phyloP scores from a whole-genome alignment of 768 basidiomycete species.

The Agrocybe chaxingu region DNA sequence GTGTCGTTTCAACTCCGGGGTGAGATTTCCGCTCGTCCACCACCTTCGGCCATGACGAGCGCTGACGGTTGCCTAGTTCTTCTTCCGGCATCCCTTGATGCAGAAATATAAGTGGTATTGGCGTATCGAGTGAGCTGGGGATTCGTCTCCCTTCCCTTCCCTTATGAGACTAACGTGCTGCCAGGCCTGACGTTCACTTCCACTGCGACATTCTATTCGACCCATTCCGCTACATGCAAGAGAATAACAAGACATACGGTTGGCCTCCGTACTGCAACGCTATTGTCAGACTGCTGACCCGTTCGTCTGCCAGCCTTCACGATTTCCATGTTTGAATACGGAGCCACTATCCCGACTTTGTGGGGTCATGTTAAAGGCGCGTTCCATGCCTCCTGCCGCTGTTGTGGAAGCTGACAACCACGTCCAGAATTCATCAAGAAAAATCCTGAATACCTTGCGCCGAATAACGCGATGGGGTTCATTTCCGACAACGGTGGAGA shows the following conservation, averaged over 20 bases:
- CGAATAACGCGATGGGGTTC: slow-evolving; percentile 62
- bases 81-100: slow-evolving; percentile 70
- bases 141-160: not conserved
- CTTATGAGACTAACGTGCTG: slow-evolving; percentile 14
- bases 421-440: slow-evolving; percentile 55
- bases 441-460: slow-evolving; percentile 52
- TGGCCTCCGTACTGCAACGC: not conserved
- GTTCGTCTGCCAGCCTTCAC: slow-evolving; percentile 45
- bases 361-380: slow-evolving; percentile 70
- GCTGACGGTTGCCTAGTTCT: slow-evolving; percentile 47
- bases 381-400: slow-evolving; percentile 5
- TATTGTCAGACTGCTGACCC: not conserved
- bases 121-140: slow-evolving; percentile 41
- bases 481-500: slow-evolving; percentile 68
- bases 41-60: slow-evolving; percentile 27
- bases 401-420: not conserved
- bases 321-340: slow-evolving; percentile 72
- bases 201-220: slow-evolving; percentile 68
- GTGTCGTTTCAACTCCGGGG: slow-evolving; percentile 74
- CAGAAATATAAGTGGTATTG: slow-evolving; percentile 77
- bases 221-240: slow-evolving; percentile 75
- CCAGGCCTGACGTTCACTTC: slow-evolving; percentile 69
- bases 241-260: slow-evolving; percentile 71
- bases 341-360: slow-evolving; percentile 73
- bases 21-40: slow-evolving; percentile 23